Evolutionary conservation across 331 rosid genomes (phyloP), one percentile per base, ranked within the genome.

Genomic region (Pyracantha coccinea): DNA sequence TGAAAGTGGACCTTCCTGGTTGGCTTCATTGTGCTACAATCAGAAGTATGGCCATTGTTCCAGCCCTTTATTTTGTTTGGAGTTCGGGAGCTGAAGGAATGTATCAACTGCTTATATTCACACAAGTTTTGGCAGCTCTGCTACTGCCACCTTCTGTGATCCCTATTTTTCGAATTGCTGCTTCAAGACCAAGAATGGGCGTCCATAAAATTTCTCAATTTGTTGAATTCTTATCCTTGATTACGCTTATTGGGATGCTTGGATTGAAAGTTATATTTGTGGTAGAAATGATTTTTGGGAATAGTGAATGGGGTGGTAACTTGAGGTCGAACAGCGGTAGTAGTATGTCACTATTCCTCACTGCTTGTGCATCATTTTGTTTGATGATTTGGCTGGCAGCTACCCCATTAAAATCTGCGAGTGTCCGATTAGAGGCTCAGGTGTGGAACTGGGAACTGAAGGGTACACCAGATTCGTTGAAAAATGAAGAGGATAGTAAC

Each of bases 1-100:
- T 94, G 78, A 91, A 87, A 80, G 72, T 94, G 71, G 90, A 94
- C 64, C 90, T 91, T 78, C 98, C 98, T 4, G 96, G 93, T 75
- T 94, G 98, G 98, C 93, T 94, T 75, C 97, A 94, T 76, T 94
- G 88, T 86, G 90, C 85, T 20, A 94, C 97, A 77, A 84, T 94
- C 73, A 88, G 98, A 83, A 88, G 90, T 77, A 73, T 91, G 81
- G 89, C 96, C 17, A 80, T 90, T 79, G 77, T 88, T 86, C 96
- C 98, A 12, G 97, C 98, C 61, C 88, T 94, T 54, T 91, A 85
- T 66, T 91, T 92, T 73, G 97, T 87, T 27, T 94, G 97, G 97
- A 88, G 86, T 84, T 85, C 92, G 15, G 98, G 98, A 73, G 92
- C 96, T 66, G 98, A 94, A 76, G 98, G 97, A 80, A 86, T 90